Evolutionary conservation across 805 yeast genomes (phyloP), one percentile per base, ranked within the genome.

Genomic region (Cyberlindnera nakhonratchasimensis): DNA sequence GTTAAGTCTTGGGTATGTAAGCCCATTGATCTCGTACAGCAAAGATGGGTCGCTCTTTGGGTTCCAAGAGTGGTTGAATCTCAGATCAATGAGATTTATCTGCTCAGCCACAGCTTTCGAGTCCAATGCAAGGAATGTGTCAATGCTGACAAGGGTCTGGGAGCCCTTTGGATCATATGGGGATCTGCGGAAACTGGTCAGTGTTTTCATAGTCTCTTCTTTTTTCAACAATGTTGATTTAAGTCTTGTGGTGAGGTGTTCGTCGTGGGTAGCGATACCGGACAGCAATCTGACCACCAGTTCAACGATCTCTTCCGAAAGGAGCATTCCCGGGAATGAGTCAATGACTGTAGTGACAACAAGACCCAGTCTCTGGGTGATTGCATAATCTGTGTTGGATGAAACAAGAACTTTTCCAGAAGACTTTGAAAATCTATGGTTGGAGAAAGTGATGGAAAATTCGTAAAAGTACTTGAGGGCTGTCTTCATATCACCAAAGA

Each of bases 41-140:
- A 90, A 68, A 0, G 96, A 83, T 44, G 82, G 79, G 64, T 91
- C 98, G 12, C 68, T 63, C 47, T 82, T 74, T 4, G 96, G 89
- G 42, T 86, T 81, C 97, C 97, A 91, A 3, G 63, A 55, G 16
- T 63, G 63, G 61, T 77, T 79, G 54, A 84, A 86, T 39, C 72
- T 73, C 43, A 81, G 65, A 58, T 86, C 87, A 44, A 89, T 81
- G 17, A 69, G 65, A 49, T 81, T 80, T 30, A 91, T 74, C 51
- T 82, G 82, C 11, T 67, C 59, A 0, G 91, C 85, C 29, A 90
- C 63, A 6, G 68, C 67, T 4, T 74, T 67, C 14, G 79, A 55
- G 51, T 79, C 75, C 24, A 76, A 45, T 23, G 74, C 71, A 46
- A 88, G 54, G 55, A 90, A 86, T 6, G 64, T 57, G 3, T 74